phyloP scores from a whole-genome alignment of 768 basidiomycete genomes.

The Amanita inopinata region DNA sequence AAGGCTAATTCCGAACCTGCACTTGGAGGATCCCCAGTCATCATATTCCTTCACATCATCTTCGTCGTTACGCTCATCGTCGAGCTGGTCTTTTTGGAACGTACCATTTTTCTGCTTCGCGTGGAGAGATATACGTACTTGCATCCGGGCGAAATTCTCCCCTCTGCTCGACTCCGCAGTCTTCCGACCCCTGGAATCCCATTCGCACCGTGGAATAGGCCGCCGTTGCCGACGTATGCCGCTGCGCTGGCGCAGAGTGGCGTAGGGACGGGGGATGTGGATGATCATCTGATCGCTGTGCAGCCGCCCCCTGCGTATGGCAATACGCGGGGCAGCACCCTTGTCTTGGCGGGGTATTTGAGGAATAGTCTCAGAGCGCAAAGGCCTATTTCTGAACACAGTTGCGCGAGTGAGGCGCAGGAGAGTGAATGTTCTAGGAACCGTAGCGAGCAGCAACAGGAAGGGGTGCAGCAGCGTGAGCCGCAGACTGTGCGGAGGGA shows the following conservation, averaged over 20 bases:
- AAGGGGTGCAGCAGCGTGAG: constrained; percentile 27
- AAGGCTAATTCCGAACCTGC: constrained; percentile 1
- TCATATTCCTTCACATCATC: constrained; percentile 53
- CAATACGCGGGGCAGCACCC: constrained; percentile 58
- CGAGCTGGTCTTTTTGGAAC: constrained; percentile 55
- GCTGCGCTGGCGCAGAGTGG: constrained; percentile 61
- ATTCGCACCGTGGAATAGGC: constrained; percentile 62
- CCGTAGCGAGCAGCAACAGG: constrained; percentile 50
- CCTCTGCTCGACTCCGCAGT: constrained; percentile 24
- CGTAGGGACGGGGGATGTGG: constrained; percentile 65
- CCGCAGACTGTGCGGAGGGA: neutral
- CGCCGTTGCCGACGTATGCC: constrained; percentile 62
- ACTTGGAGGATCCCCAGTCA: constrained; percentile 20
- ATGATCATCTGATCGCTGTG: constrained; percentile 57
- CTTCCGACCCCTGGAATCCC: constrained; percentile 23
- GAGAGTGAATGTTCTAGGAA: constrained; percentile 38
- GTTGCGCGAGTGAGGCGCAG: constrained; percentile 19
- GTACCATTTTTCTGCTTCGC: constrained; percentile 53
- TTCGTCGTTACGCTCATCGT: constrained; percentile 43
- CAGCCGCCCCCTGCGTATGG: constrained; percentile 75
- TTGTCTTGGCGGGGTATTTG: constrained; percentile 47
- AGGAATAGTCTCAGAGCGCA: constrained; percentile 38
- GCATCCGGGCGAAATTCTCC: constrained; percentile 49
- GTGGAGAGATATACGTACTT: constrained; percentile 51
- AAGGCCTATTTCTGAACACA: constrained; percentile 31